A percentile compares a stretch with the other conserved stretches of the same genome.
Conservation (phyloP, 352 stramenopile species). For the Phytophthora multivora region DNA sequence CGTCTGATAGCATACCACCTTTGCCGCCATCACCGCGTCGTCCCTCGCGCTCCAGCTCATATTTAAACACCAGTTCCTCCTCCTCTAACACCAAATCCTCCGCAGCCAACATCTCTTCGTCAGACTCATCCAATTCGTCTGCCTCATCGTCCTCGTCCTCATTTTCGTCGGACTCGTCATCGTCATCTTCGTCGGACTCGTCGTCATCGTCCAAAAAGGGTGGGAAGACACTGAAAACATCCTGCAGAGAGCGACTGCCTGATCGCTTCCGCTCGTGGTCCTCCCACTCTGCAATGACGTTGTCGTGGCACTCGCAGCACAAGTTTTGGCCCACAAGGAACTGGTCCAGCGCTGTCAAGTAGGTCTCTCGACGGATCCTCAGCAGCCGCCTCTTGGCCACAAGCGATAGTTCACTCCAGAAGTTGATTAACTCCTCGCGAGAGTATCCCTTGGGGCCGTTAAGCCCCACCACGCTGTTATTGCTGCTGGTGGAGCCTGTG, state of each 20-base stretch:
- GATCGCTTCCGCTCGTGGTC: conserved; percentile 73
- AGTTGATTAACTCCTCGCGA: conserved; percentile 79
- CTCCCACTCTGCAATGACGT: conserved; percentile 83
- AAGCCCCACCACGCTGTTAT: conserved; percentile 28
- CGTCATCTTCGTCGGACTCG: conserved; percentile 65
- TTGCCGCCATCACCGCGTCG: conserved; percentile 24
- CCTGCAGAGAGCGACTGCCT: conserved; percentile 68
- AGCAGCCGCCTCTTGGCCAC: conserved; percentile 70
- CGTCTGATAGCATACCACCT: conserved; percentile 54
- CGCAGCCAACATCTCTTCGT: conserved; percentile 42
- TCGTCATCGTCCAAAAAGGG: conserved; percentile 76
- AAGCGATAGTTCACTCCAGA: conserved; percentile 74
- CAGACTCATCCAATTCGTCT: conserved; percentile 35
- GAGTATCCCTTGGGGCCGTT: conserved; percentile 60
- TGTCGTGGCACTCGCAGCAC: conserved; percentile 86
- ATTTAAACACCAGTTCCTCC: conserved; percentile 75
- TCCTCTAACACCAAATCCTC: conserved; percentile 59
- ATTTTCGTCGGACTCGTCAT: conserved; percentile 56
- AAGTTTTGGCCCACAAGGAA: conserved; percentile 80
- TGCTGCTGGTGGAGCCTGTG: conserved; percentile 33
- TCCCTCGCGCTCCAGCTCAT: conserved; percentile 64
- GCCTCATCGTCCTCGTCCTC: conserved; percentile 62
- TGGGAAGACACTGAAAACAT: conserved; percentile 79
- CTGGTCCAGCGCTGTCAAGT: conserved; percentile 69
- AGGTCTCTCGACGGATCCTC: conserved; percentile 74